These are phyloP conservation scores for Arxiozyma bovina DNA, from an alignment of 1,139 yeast species.

Conservation along the genomic window DNA sequence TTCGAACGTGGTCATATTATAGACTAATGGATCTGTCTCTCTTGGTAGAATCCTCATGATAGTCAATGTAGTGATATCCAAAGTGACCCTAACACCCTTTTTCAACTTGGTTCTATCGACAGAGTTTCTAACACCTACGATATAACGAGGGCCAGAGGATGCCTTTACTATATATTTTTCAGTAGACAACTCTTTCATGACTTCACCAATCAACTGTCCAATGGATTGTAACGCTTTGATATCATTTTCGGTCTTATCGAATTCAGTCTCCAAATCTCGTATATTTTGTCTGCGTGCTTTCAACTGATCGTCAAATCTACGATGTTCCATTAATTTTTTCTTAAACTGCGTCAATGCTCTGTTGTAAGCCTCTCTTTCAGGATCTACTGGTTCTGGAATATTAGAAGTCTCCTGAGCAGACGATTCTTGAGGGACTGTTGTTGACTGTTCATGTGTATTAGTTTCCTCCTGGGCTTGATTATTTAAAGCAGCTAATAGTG, in stretches of 20 bases:
- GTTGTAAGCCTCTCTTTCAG: conserved; percentile 66
- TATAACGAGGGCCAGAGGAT: conserved; percentile 93
- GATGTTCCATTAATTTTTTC: conserved; percentile 81
- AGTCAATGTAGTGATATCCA: conserved; percentile 96
- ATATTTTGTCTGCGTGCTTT: conserved; percentile 77
- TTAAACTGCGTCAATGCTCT: conserved; percentile 74
- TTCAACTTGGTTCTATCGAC: conserved; percentile 74
- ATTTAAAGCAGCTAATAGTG: conserved; percentile 62
- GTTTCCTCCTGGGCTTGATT: conserved; percentile 4
- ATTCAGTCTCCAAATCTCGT: conserved; percentile 75
- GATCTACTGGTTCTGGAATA: conserved; percentile 24
- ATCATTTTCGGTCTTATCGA: conserved; percentile 91
- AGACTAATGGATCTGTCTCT: conserved; percentile 96
- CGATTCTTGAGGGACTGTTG: conserved; percentile 5
- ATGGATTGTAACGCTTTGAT: conserved; percentile 95
- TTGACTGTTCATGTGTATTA: conserved; percentile 1
- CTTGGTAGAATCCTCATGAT: conserved; percentile 96
- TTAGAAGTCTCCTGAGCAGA: conserved; percentile 9
- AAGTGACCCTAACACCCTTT: conserved; percentile 92
- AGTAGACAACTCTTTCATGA: conserved; percentile 88
- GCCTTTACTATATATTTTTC: conserved; percentile 96
- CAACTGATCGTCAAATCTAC: conserved; percentile 89
- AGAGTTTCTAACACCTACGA: conserved; percentile 93
- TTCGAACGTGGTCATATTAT: conserved; percentile 96
- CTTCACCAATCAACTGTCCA: conserved; percentile 97